phyloP scores from a whole-genome alignment of 257 asterid species.

The Solanum bukasovii region DNA sequence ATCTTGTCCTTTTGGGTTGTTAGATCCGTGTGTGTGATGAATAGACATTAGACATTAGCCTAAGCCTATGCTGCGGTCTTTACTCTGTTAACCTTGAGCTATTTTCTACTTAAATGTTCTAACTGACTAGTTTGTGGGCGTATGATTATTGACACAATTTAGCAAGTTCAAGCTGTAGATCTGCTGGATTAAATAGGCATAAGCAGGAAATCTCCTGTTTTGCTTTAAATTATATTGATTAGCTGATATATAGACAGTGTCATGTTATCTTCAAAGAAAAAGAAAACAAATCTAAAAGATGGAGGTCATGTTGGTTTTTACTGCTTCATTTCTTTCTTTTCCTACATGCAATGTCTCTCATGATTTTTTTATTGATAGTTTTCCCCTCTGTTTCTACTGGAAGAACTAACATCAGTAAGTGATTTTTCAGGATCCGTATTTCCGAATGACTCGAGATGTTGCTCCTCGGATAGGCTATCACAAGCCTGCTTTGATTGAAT shows the following conservation, averaged over 20 bases:
- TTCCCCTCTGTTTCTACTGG: neutral
- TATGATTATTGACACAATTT: neutral
- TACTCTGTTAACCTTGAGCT: neutral
- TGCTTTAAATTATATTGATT: neutral
- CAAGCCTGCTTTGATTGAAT: slow-evolving; percentile 91
- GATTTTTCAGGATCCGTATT: slow-evolving; percentile 79
- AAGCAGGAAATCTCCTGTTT: neutral
- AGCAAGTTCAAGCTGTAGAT: neutral
- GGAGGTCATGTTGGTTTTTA: neutral
- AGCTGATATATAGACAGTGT: neutral
- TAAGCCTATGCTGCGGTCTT: neutral
- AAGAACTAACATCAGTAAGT: neutral
- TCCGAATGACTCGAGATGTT: slow-evolving; percentile 98
- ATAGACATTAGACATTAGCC: neutral
- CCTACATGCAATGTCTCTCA: neutral
- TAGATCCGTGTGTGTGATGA: neutral
- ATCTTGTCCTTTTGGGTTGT: neutral
- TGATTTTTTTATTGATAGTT: neutral
- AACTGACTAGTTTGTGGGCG: neutral
- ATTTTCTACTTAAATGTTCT: neutral
- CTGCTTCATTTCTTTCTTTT: neutral
- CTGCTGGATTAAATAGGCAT: neutral
- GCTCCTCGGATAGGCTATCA: slow-evolving; percentile 89
- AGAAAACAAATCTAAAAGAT: neutral
- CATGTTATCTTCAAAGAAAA: neutral